Base-by-base conservation (phyloP, 768 basidiomycete genomes). In the Leccinum boreale region DNA sequence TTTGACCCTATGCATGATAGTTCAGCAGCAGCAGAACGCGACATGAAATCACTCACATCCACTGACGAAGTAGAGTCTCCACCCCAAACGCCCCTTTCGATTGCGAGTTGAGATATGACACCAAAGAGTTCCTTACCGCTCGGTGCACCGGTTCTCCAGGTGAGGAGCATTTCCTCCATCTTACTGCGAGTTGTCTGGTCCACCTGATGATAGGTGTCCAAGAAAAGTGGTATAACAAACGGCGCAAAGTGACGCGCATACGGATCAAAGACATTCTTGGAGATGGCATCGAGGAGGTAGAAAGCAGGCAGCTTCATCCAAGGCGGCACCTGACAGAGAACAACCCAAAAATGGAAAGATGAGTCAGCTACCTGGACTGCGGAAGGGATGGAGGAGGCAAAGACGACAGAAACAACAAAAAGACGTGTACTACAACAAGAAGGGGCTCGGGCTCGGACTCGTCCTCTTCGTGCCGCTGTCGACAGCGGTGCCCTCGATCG, bases 101-200 rank as follows among this genome's bases (percentile, higher is more conserved):
- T 90, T 15, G 86, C 83, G 45, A 85, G 75, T 70, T 98, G 94
- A 19, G 90, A 82, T 3, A 83, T 82, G 28, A 83, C 74, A 45
- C 94, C 90, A 69, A 98, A 99, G 2, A 99, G 78, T 68, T 95
- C 91, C 53, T 84, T 84, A 35, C 90, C 84, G 33, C 79, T 81
- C 3, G 91, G 89, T 14, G 89, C 87, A 15, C 92, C 94, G 23
- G 85, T 89, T 42, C 94, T 82, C 97, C 97, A 99, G 6, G 97
- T 96, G 28, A 91, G 74, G 14, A 98, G 83, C 87, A 99, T 94
- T 73, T 99, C 97, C 70, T 96, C 93, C 92, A 99, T 95, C 74
- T 98, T 98, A 70, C 85, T 84, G 59, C 90, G 86, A 24, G 92
- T 96, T 44, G 74, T 75, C 52, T 85, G 85, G 69, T 97, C 94